Evolutionary conservation across 257 asterid genomes (phyloP), one percentile per base, ranked within the genome.

Genomic region (Lithospermum erythrorhizon): DNA sequence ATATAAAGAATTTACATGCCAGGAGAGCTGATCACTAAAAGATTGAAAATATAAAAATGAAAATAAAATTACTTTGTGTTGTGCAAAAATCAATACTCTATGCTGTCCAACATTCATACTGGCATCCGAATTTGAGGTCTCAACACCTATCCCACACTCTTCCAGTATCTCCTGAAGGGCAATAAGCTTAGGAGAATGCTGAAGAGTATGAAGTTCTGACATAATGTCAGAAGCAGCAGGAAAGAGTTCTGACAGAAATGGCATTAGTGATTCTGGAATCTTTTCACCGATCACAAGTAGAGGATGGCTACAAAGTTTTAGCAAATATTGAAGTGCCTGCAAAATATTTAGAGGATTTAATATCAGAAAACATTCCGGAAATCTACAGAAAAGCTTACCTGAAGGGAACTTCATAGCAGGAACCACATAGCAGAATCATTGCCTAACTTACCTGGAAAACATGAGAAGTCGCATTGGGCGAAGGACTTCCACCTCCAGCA

Each of bases 161-260:
- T 89, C 96, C 78, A 93, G 87, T 65, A 93, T 93, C 90, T 93
- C 97, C 78, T 87, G 89, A 74, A 93, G 95, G 47, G 99, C 99
- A 23, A 89, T 87, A 62, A 93, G 89, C 79, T 93, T 93, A 23
- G 99, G 99, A 59, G 99, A 93, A 68, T 93, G 99, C 52, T 81
- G 86, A 53, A 83, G 72, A 64, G 82, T 84, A 75, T 89, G 99
- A 65, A 93, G 90, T 76, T 89, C 99, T 25, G 95, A 69, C 59
- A 78, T 75, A 18, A 79, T 71, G 70, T 85, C 89, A 55, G 87
- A 62, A 72, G 72, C 82, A 54, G 81, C 75, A 72, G 96, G 90
- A 72, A 83, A 73, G 72, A 76, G 82, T 71, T 84, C 97, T n/a
- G 95, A 89, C 65, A 93, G 71, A 71, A 61, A 52, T 41, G 87